Evolutionary conservation across 2,329 filamentous ascomycete genomes (phyloP).

Genomic region (Cytospora leucostoma): DNA sequence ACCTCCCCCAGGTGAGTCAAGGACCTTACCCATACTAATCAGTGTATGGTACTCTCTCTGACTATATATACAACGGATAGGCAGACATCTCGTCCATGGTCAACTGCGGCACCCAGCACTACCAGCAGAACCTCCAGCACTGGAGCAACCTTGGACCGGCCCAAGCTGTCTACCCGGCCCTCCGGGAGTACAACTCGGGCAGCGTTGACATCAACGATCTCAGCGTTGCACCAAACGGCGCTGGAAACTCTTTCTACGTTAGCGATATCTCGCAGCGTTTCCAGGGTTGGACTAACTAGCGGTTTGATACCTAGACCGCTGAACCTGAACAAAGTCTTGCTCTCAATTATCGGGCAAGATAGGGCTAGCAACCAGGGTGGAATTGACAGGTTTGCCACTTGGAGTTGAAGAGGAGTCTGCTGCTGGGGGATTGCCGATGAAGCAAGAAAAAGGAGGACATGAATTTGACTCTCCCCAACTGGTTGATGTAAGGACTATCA

Average conservation of each 20-base stretch:
- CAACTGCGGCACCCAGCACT: constrained; percentile 34
- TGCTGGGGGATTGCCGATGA: too few relatives aligned
- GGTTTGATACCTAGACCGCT: not conserved
- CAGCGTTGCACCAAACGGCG: constrained; percentile 33
- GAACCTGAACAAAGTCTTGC: too few relatives aligned
- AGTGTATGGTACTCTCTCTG: not conserved
- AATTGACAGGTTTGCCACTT: not conserved
- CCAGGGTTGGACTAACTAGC: constrained; percentile 6
- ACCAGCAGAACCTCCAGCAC: constrained; percentile 35
- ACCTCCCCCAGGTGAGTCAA: constrained; percentile 35
- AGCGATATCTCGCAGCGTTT: constrained; percentile 17
- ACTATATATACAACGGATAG: not conserved
- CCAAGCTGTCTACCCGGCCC: constrained; percentile 41
- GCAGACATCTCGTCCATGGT: constrained; percentile 15
- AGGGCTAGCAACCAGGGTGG: not conserved
- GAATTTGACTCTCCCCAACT: too few relatives aligned
- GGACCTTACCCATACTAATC: not conserved
- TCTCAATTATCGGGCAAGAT: too few relatives aligned
- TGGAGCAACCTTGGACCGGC: constrained; percentile 34
- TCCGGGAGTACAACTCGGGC: constrained; percentile 45
- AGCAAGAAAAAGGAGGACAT: too few relatives aligned
- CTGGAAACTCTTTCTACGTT: constrained; percentile 17
- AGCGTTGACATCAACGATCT: constrained; percentile 39
- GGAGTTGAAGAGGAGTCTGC: too few relatives aligned
- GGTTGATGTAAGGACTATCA: too few relatives aligned